These are phyloP conservation scores for Phialophora expanda DNA, from an alignment of 2,329 filamentous ascomycete species.

Conservation along the genomic window DNA sequence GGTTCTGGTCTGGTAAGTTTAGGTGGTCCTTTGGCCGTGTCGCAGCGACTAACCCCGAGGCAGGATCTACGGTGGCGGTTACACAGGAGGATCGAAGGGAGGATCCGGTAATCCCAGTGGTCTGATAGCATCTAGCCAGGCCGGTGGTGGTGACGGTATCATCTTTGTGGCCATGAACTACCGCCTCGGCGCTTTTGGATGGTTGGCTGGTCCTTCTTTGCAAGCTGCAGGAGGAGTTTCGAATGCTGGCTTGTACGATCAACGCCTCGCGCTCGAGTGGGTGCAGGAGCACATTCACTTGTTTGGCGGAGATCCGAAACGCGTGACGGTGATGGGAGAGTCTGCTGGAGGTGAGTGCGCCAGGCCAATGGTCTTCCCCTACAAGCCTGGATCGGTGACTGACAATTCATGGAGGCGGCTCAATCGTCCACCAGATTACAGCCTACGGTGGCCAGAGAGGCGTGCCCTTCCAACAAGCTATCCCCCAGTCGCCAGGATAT, in stretches of 20 bases:
- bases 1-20: slow-evolving; percentile 46
- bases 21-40: slow-evolving; percentile 33
- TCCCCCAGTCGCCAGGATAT: slow-evolving; percentile 53
- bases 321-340: slow-evolving; percentile 59
- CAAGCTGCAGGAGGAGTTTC: slow-evolving; percentile 49
- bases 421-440: slow-evolving; percentile 62
- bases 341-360: slow-evolving; percentile 51
- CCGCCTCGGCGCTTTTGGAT: slow-evolving; percentile 56
- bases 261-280: slow-evolving; percentile 65
- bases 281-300: slow-evolving; percentile 59
- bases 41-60: slow-evolving; percentile 6
- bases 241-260: slow-evolving; percentile 56
- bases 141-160: slow-evolving; percentile 47
- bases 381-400: not conserved
- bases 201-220: slow-evolving; percentile 53
- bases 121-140: slow-evolving; percentile 51
- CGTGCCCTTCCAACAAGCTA: slow-evolving; percentile 47
- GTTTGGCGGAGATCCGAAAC: slow-evolving; percentile 60
- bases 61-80: slow-evolving; percentile 59
- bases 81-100: slow-evolving; percentile 49
- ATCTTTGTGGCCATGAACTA: slow-evolving; percentile 58
- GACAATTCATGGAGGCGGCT: slow-evolving; percentile 49
- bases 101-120: slow-evolving; percentile 46
- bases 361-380: not conserved
- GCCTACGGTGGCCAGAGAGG: slow-evolving; percentile 52